These are phyloP conservation scores for Camelina hispida DNA, from an alignment of 345 rosid species.

Conservation along the genomic window DNA sequence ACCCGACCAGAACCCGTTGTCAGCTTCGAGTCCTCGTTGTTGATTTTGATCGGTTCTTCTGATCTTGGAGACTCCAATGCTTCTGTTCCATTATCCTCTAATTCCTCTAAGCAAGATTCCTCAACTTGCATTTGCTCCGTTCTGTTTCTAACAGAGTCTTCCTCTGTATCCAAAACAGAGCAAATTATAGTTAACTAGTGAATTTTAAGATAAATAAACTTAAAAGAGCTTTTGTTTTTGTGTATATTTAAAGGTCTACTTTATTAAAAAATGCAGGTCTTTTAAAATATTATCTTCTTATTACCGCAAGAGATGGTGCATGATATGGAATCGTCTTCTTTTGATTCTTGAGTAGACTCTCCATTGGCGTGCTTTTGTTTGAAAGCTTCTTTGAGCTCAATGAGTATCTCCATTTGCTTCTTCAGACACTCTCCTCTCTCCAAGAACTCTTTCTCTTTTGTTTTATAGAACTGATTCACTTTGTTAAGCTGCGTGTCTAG, in stretches of 20 bases:
- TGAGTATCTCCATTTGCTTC: conserved; percentile 87
- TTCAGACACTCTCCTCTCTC: conserved; percentile 86
- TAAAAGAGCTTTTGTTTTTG: not conserved
- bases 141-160: conserved; percentile 65
- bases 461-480: conserved; percentile 82
- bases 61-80: conserved; percentile 50
- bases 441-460: conserved; percentile 87
- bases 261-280: not conserved
- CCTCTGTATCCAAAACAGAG: conserved; percentile 55
- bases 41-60: conserved; percentile 54
- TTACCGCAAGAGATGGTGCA: conserved; percentile 85
- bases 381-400: conserved; percentile 68
- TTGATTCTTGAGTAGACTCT: conserved; percentile 55
- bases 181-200: not conserved
- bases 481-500: conserved; percentile 91
- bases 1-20: conserved; percentile 58
- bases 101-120: conserved; percentile 51
- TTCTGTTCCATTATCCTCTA: conserved; percentile 47
- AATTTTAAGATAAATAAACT: not conserved
- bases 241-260: not conserved
- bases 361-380: conserved; percentile 57
- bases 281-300: not conserved
- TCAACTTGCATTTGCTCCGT: conserved; percentile 59
- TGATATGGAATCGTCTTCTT: conserved; percentile 78
- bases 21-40: conserved; percentile 52